Base-by-base conservation (phyloP, 2,329 filamentous ascomycete species). In the Paecilomyces sp. region DNA sequence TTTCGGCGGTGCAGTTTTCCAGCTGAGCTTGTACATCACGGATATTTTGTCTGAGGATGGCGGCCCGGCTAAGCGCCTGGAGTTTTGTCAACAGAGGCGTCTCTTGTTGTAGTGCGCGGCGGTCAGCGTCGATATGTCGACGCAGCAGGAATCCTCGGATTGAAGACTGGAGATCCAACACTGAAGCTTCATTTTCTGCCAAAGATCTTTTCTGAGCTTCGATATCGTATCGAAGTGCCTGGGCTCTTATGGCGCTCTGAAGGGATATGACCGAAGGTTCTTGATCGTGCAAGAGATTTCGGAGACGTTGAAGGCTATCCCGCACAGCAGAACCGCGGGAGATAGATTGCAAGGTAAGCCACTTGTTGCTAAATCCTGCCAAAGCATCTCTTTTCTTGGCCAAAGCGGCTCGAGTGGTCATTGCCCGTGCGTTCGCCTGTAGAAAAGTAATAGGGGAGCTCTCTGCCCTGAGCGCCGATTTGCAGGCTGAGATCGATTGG, bases 11-110 rank as follows among this genome's bases (percentile, higher is more conserved):
- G 65, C 90, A 85, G 1, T 86, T 85, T 57, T 86, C 79, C 28
- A 97, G 83, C 51, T 89, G 83, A 15, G 87, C 84, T 13, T 96
- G 81, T 53, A 93, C 80, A 2, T 68, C 67, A 22, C 74, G 76
- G 58, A 78, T 70, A 24, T 75, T 64, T 15, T 75, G 74, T 36
- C 78, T 72, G 2, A 73, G 64, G 24, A 78, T 62, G 34, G 76
- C 74, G n/a, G 75, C 77, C 54, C 77, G 69, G 51, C 70, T 62
- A 56, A 78, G 68, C 9, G 75, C 69, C 61, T 80, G 78, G 9
- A 79, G 65, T 3, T 74, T 66, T 6, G 66, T 66, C 25, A 78
- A 70, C 7, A 63, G 55, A 8, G 66, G 13, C 33, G 67, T 68
- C 47, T 79, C 65, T 52, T 68, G 54, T 28, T 70, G 61, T 7